Conservation (phyloP, 83 land plant genomes). For the Picea mariana region DNA sequence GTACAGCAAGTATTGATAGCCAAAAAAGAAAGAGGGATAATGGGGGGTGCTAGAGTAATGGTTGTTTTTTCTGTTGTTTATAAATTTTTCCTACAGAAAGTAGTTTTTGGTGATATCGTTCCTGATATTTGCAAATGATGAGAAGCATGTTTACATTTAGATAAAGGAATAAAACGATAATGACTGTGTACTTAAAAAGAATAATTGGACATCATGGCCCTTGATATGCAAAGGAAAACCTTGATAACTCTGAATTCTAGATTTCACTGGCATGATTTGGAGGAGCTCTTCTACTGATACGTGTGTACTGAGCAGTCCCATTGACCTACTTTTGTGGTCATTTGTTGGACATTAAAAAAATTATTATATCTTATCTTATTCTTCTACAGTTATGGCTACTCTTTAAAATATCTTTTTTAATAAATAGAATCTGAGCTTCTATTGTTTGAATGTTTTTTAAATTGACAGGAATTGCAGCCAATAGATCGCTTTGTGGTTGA, state of each 20-base stretch:
- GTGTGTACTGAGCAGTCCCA: too few species aligned
- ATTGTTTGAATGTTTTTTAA: constrained; percentile 4
- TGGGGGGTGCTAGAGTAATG: too few species aligned
- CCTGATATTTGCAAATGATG: not conserved
- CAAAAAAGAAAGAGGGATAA: too few species aligned
- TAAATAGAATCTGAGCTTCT: not conserved
- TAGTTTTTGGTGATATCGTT: too few species aligned
- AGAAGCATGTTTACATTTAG: not conserved
- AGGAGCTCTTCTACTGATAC: too few species aligned
- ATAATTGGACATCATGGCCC: not conserved
- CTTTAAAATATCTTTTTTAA: not conserved
- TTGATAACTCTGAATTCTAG: not conserved
- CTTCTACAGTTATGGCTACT: not conserved
- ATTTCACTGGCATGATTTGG: not conserved
- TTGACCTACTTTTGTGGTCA: too few species aligned
- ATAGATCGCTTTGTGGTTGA: constrained; percentile 95
- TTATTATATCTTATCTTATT: too few species aligned
- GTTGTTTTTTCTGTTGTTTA: too few species aligned
- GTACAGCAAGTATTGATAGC: too few species aligned
- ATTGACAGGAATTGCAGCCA: constrained; percentile 74
- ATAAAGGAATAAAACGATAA: not conserved
- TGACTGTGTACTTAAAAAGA: not conserved
- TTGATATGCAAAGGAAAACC: not conserved
- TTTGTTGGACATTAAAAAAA: too few species aligned
- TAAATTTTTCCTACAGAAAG: too few species aligned